These are phyloP conservation scores for Didymella keratinophila DNA, from an alignment of 2,329 filamentous ascomycete genomes.

Conservation along the genomic window DNA sequence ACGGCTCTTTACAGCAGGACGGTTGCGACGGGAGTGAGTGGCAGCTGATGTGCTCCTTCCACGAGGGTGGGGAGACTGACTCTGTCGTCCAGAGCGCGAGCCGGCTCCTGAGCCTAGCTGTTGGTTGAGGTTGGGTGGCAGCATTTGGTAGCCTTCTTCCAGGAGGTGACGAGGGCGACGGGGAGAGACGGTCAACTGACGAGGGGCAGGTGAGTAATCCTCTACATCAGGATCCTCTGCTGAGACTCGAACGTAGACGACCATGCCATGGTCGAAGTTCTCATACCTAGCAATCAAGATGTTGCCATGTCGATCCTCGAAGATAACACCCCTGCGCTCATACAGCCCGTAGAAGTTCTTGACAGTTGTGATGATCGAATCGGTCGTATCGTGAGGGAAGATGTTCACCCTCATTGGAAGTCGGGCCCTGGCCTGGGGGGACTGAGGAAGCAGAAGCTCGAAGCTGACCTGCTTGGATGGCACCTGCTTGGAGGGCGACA, in stretches of 20 bases:
- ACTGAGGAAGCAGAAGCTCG: slow-evolving; percentile 74
- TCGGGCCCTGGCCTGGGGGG: slow-evolving; percentile 73
- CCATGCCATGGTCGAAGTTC: slow-evolving; percentile 92
- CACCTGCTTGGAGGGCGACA: slow-evolving; percentile 48
- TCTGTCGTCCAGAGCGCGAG: slow-evolving; percentile 75
- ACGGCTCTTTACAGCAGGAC: slow-evolving; percentile 72
- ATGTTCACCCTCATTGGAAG: slow-evolving; percentile 90
- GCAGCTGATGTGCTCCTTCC: slow-evolving; percentile 81
- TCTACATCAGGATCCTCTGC: slow-evolving; percentile 60
- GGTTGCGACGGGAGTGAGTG: slow-evolving; percentile 66
- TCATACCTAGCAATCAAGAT: slow-evolving; percentile 95
- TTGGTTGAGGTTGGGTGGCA: slow-evolving; percentile 66
- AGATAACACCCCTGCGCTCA: slow-evolving; percentile 84
- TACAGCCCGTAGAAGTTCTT: slow-evolving; percentile 99
- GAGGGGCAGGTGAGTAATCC: slow-evolving; percentile 58
- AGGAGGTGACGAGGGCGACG: slow-evolving; percentile 65
- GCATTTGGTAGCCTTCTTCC: slow-evolving; percentile 71
- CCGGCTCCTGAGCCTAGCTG: slow-evolving; percentile 71
- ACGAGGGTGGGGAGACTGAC: slow-evolving; percentile 74
- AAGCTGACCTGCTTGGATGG: slow-evolving; percentile 78
- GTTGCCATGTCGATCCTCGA: slow-evolving; percentile 88
- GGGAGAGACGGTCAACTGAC: slow-evolving; percentile 57
- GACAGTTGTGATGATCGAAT: slow-evolving; percentile 96
- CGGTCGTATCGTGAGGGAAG: slow-evolving; percentile 92
- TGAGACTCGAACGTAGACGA: slow-evolving; percentile 89